phyloP scores from a whole-genome alignment of 805 yeast genomes.

The Yarrowia sp. region DNA sequence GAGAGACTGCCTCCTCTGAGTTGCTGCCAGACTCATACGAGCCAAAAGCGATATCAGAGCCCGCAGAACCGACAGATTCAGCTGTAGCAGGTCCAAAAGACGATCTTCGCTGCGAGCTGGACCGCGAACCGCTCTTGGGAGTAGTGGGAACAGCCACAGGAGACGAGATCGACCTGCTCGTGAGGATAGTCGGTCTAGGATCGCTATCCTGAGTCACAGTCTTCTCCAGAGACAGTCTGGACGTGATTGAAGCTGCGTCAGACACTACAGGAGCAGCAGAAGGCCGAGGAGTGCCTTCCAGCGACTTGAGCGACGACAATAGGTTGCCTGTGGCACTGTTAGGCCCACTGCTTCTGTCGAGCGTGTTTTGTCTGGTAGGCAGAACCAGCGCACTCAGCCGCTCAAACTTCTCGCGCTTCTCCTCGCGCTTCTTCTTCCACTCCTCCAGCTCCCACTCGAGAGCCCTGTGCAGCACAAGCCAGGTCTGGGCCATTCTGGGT shows the following conservation, averaged over 20 bases:
- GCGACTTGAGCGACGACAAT: not conserved
- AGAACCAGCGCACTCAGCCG: not conserved
- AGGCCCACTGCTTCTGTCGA: not conserved
- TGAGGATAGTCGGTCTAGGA: not conserved
- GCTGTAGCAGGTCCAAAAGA: not conserved
- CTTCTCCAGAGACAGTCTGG: constrained; percentile 4
- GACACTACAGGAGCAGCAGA: not conserved
- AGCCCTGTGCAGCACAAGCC: constrained; percentile 56
- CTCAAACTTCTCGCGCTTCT: not conserved
- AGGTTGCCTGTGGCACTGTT: not conserved
- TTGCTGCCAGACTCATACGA: not conserved
- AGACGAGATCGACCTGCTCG: not conserved
- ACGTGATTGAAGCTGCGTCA: not conserved
- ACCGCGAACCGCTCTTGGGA: not conserved
- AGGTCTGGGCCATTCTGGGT: constrained; percentile 57
- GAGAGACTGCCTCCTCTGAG: constrained; percentile 2
- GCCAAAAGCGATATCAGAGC: constrained; percentile 6
- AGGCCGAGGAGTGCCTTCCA: not conserved
- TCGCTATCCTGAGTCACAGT: constrained; percentile 6
- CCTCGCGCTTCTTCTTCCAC: constrained; percentile 2
- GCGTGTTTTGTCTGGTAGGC: not conserved
- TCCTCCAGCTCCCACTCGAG: constrained; percentile 40
- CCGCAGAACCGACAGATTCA: not conserved
- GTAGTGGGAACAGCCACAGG: constrained; percentile 13
- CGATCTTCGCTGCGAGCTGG: not conserved